Evolutionary conservation across 2,329 filamentous ascomycete species (phyloP), one percentile per base, ranked within the genome.

Genomic region (Scedosporium minutisporum): DNA sequence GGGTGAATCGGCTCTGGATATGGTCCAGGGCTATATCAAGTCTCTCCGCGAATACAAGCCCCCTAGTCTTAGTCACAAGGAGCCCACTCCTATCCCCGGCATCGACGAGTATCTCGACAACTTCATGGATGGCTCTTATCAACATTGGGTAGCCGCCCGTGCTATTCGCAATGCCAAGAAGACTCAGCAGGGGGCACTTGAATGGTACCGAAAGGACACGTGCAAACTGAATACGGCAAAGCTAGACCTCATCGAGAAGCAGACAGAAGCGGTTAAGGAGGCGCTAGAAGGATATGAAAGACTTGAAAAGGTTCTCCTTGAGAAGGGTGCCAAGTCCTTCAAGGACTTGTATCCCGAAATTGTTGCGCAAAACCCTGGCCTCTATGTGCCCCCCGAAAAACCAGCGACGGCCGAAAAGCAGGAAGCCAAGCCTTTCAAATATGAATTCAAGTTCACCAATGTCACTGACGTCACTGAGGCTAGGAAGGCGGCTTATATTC

Each of bases 321-420:
- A 74, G 3, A 83, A 79, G 63, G 85, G 82, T 0, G 90, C 82
- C 2, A 91, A 91, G 72, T 81, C 82, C 0, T 92, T 90, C 69
- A 69, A 73, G 12, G 82, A 92, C 57, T 73, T 91, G 6, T 73
- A 88, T 70, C 87, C 88, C 0, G 75, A 84, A 1, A 72, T 80
- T 63, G 70, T 74, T 27, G 67, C 69, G 1, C 58, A 66, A 6
- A 62, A 63, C 25, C 63, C 65, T 12, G 53, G 25, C 57, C 60
- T 63, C 48, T 58, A 46, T 57, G 44, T 63, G 55, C 18, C 18
- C 41, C n/a, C 57, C 14, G 62, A 58, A 12, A 33, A n/a, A 33
- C 58, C 57, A 3, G 21, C 51, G 14, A 62, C 68, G 62, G 58
- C 64, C 68, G 48, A 64, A 27, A 38, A 16, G 38, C 14, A 16